Evolutionary conservation across 108 stramenopile genomes (phyloP), one percentile per base, ranked within the genome.

Genomic region (Cyclotella baltica): DNA sequence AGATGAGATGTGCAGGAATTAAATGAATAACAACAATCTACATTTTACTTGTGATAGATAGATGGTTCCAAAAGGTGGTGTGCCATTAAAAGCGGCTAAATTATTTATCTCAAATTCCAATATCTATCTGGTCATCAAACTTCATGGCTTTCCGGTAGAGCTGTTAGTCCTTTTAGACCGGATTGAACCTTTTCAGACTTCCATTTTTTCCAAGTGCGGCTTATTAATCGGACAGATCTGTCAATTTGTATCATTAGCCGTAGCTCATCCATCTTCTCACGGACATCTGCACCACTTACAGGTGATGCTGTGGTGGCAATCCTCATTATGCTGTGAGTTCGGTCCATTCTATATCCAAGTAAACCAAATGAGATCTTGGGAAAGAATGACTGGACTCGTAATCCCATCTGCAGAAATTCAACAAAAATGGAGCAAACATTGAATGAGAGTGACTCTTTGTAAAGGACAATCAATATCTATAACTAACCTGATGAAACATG

Each of bases 191-290:
- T 1, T 18, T 4, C 48, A 33, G 67, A 16, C 48, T 51, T 71
- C 52, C 72, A 84, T 9, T 57, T 66, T 52, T 73, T 76, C 77
- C 80, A 88, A 15, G 90, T 87, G 3, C 51, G 62, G 19, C 73
- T 77, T 58, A 94, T 92, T 40, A 83, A 81, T 43, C 83, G 62
- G 23, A 94, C 83, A 13, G 91, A 88, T 36, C 69, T 73, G 28
- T 88, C 73, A 22, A 92, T 78, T 65, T 88, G 88, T 29, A 85
- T 87, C 73, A 75, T 64, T 19, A 92, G 64, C 20, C 81, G 64
- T 28, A 92, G 67, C 30, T 84, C 87, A 22, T 79, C 76, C 80
- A 92, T 94, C 20, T 86, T 80, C 22, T 92, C 81, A 1, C 91
- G 77, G 46, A 85, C 81, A 63, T 85, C 80, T 19, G 84, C 84